Evolutionary conservation across 352 stramenopile species (phyloP), one percentile per base, ranked within the genome.

Genomic region (Phytopythium boreale): DNA sequence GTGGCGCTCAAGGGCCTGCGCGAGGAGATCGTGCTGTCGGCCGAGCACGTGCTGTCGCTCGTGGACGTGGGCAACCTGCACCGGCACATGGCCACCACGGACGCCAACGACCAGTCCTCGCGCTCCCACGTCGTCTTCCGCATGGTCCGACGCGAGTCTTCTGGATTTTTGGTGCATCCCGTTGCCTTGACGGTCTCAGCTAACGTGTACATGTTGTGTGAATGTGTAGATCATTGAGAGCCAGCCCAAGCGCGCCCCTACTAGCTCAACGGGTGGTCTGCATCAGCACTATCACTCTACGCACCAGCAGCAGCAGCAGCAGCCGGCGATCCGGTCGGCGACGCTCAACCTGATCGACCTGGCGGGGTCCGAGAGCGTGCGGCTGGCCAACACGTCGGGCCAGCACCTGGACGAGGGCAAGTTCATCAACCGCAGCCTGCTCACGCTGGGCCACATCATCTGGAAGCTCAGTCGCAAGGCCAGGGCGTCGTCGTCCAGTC

Each of bases 401-500:
- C 77, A 93, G 50, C 76, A 89, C 10, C 66, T 92, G 58, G 77
- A 92, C 36, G 92, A 98, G 72, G 91, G 91, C 53, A 84, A 79
- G 37, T 93, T 89, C 72, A 98, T 98, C 67, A 98, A 98, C 74
- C 84, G 85, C 41, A 92, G 78, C 26, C 72, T 98, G 17, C 81
- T 98, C 19, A 97, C 95, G 43, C 77, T 98, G 10, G 90, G 91
- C 31, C 90, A 98, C 67, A 96, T 98, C 59, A 97, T 98, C 44
- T 97, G 90, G 79, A 97, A 97, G 67, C 80, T 98, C 34, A 93
- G 83, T 68, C 75, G 86, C 73, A 74, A 80, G 31, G 15, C 37
- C 22, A 22, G 56, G 0, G n/a, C 53, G 8, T 22, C 34, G 9
- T 43, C 29, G 10, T 9, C 53, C 14, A 36, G 34, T 24, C 34